Base-by-base conservation (phyloP, 1,284 basidiomycete species). In the Golubevia pallescens region DNA sequence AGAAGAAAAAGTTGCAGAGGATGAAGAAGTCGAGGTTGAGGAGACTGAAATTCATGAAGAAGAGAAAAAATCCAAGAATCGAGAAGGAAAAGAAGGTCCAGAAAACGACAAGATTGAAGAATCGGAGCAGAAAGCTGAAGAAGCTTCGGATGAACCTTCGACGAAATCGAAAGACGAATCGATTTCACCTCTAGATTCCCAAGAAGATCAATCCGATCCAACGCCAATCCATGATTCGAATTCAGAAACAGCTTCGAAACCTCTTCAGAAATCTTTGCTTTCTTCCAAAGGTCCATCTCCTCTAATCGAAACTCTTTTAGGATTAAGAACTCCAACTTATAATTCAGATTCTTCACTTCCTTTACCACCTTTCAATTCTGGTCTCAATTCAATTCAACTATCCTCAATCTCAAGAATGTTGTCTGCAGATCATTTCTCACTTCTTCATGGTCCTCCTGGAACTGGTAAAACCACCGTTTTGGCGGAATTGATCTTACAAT, bases 401-500 rank as follows among this genome's bases (percentile, higher is more conserved):
- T 38, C 21, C 2, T 77, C 81, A 0, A 70, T 84, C 19, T 66
- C 67, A 13, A 66, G 74, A 38, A 72, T 76, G 0, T 63, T 81
- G 6, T 69, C 73, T 1, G 63, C 81, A 1, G 51, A 78, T 13
- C 75, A 81, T 34, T 65, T 84, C n/a, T 67, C 73, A 0, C 68
- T 84, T 2, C 74, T 85, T 14, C 82, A 85, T 57, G 82, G 82
- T 0, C 82, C 82, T 1, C 82, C 82, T 1, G 82, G 82, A 1
- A 85, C 82, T 0, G 82, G 82, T 1, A 85, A 85, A 60, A 85
- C 82, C 2, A 81, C 79, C 1, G 71, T 76, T 0, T 71, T 85
- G 20, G 75, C 78, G 20, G 82, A 85, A 63, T 68, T 85, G 8
- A 75, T 85, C 57, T 67, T 81, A 58, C 82, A 85, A 63, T 70